Percentiles rank a stretch among this genome's conserved stretches.
These are phyloP conservation scores for Gremmenia infestans DNA, from an alignment of 2,329 filamentous ascomycete genomes.

Conservation along the genomic window DNA sequence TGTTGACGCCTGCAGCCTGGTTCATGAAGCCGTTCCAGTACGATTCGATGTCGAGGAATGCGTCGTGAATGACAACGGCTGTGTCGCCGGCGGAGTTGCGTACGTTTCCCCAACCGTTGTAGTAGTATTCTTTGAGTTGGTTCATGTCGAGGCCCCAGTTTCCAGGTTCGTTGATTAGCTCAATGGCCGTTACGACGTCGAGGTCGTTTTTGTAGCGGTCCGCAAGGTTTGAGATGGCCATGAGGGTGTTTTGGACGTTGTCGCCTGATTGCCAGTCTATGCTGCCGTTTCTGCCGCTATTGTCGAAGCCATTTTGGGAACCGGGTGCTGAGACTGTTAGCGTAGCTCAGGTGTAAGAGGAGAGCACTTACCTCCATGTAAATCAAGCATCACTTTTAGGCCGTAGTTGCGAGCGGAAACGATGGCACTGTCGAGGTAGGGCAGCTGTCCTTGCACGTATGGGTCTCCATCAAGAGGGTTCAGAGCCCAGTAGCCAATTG, in stretches of 20 bases:
- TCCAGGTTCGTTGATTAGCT: slow-evolving; percentile 39
- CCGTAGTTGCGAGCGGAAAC: slow-evolving; percentile 52
- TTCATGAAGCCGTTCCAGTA: slow-evolving; percentile 60
- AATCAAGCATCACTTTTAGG: slow-evolving; percentile 61
- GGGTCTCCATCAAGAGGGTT: slow-evolving; percentile 49
- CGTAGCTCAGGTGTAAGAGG: not conserved
- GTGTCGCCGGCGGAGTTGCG: slow-evolving; percentile 41
- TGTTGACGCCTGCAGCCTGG: slow-evolving; percentile 37
- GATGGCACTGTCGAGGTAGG: slow-evolving; percentile 51
- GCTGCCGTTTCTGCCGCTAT: slow-evolving; percentile 49
- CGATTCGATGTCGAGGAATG: slow-evolving; percentile 46
- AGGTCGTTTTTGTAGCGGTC: slow-evolving; percentile 36
- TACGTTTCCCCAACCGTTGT: slow-evolving; percentile 46
- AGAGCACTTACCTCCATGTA: slow-evolving; percentile 53
- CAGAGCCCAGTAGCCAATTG: slow-evolving; percentile 62
- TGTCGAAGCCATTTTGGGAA: slow-evolving; percentile 65
- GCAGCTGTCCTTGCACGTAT: slow-evolving; percentile 57
- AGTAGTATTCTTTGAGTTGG: slow-evolving; percentile 38
- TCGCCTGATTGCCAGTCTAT: slow-evolving; percentile 44
- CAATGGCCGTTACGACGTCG: slow-evolving; percentile 39
- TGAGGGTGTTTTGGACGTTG: slow-evolving; percentile 33
- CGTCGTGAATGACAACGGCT: slow-evolving; percentile 54
- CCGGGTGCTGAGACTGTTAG: slow-evolving; percentile 40
- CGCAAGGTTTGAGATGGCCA: slow-evolving; percentile 35
- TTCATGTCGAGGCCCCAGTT: slow-evolving; percentile 33